Base-by-base conservation (phyloP, 345 rosid genomes). In the Tarenaya hassleriana region DNA sequence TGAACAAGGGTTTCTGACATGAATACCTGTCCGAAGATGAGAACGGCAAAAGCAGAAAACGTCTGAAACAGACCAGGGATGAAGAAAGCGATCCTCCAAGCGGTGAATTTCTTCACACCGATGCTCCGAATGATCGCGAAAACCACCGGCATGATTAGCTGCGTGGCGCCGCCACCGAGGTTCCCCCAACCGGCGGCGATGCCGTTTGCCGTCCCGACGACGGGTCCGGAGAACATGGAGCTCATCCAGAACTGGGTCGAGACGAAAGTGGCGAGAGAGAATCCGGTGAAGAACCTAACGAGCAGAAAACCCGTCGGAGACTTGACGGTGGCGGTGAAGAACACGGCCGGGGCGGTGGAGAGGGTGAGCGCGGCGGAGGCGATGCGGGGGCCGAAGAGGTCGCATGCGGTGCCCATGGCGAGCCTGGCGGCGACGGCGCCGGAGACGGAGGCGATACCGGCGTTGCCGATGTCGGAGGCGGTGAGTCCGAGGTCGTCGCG, bases 171-270 rank as follows among this genome's bases (percentile, higher is more conserved):
- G 0, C 97, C 97, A 1, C 97, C 97, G 0, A 89, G 84, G 55
- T 86, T 89, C 12, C 95, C 97, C 95, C 97, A 90, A 0, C 97
- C 97, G 1, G 77, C 95, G n/a, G 95, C 82, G 10, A 83, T 68
- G 0, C 88, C 97, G 16, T 90, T 90, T 9, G 95, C 94, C 0
- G 89, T 64, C 7, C 90, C 97, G 0, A 90, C 95, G 1, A 86
- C 84, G 0, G 71, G 69, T 8, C 77, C 58, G 0, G 90, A 77
- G 57, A 90, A 86, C 97, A 90, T 90, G 3, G 90, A 79, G 72
- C 94, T 86, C 97, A 86, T 89, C 95, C 97, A 89, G 76, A 80
- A 89, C 52, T 89, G 97, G 4, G 92, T 81, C n/a, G 97, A 89
- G 40, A 89, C 95, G 17, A 88, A 88, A 35, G 87, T 82, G 21